These are phyloP conservation scores for Iris macrosiphon DNA, from an alignment of 106 monocot species.

Conservation along the genomic window DNA sequence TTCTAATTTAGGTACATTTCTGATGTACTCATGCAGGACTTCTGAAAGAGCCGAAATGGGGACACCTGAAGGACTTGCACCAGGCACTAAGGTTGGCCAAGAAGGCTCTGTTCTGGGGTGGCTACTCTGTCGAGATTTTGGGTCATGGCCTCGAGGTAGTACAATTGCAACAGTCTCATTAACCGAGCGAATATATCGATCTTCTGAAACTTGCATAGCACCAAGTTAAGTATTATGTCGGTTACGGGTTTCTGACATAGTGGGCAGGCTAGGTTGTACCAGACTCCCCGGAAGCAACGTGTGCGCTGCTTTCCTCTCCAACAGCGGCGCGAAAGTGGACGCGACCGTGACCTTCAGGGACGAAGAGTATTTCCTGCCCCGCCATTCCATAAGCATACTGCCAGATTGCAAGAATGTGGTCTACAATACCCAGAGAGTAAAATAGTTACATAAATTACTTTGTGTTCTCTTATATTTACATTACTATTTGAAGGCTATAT, in stretches of 20 bases:
- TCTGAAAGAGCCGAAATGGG: constrained; percentile 86
- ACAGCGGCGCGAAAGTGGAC: constrained; percentile 38
- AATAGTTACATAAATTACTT: too few species aligned
- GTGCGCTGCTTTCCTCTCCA: constrained; percentile 79
- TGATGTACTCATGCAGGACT: constrained; percentile 39
- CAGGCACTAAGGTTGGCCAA: constrained; percentile 40
- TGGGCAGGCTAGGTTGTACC: constrained; percentile 51
- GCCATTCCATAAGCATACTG: constrained; percentile 75
- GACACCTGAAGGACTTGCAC: constrained; percentile 89
- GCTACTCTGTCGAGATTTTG: constrained; percentile 4
- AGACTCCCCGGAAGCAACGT: constrained; percentile 27
- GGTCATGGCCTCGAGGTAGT: constrained; percentile 6
- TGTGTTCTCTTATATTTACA: constrained; percentile 11
- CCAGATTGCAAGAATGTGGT: constrained; percentile 88
- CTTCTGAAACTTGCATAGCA: too few species aligned
- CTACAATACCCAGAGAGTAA: constrained; percentile 75
- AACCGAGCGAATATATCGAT: too few species aligned
- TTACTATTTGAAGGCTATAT: constrained; percentile 28
- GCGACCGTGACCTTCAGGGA: constrained; percentile 51
- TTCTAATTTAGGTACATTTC: too few species aligned
- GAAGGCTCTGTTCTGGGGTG: constrained; percentile 74
- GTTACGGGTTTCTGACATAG: too few species aligned
- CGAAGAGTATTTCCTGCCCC: constrained; percentile 55
- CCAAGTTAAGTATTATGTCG: too few species aligned
- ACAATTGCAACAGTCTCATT: too few species aligned